Conservation (phyloP, 2,329 filamentous ascomycete species). For the Coniochaeta pulveracea region DNA sequence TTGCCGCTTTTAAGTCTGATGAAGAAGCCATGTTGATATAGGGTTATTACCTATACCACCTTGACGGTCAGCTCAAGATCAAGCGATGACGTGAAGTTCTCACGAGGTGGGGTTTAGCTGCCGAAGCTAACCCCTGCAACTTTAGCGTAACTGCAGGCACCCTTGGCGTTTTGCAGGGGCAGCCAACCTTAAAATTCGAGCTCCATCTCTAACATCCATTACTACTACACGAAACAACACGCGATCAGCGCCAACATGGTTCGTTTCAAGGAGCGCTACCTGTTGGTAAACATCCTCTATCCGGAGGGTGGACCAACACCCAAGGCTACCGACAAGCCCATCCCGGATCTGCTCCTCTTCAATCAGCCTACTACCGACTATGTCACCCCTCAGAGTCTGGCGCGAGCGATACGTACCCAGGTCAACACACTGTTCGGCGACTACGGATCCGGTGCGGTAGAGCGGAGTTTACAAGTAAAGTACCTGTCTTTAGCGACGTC, state of each 20-base stretch:
- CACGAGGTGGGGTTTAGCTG: background rate
- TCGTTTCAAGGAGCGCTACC: slow-evolving; percentile 88
- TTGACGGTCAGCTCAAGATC: background rate
- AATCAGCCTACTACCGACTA: slow-evolving; percentile 67
- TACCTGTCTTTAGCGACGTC: slow-evolving; percentile 89
- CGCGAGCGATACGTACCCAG: slow-evolving; percentile 59
- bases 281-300: slow-evolving; percentile 90
- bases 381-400: slow-evolving; percentile 54
- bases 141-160: background rate
- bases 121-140: background rate
- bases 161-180: too few species aligned
- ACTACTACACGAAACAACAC: background rate
- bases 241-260: slow-evolving; percentile 51
- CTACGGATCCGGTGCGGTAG: slow-evolving; percentile 68
- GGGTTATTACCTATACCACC: too few species aligned
- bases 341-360: slow-evolving; percentile 57
- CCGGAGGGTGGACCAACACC: slow-evolving; percentile 39
- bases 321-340: slow-evolving; percentile 17
- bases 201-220: background rate
- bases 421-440: slow-evolving; percentile 74
- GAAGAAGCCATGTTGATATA: slow-evolving; percentile 24
- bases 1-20: slow-evolving; percentile 52
- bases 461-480: slow-evolving; percentile 67
- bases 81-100: background rate
- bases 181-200: background rate